Evolutionary conservation across 345 rosid species (phyloP).

Genomic region (Salix exigua): DNA sequence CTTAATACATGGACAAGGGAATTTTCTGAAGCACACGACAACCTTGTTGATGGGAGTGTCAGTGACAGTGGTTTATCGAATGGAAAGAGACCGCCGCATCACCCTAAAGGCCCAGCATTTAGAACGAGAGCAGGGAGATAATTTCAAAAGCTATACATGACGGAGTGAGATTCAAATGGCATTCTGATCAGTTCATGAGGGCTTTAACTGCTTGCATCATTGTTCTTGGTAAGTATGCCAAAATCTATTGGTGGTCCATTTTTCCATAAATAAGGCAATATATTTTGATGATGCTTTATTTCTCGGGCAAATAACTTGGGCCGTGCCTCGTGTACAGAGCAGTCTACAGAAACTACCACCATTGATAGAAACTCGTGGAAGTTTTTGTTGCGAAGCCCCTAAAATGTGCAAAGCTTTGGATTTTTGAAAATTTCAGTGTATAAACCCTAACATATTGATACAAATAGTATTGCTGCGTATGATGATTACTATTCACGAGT

Average conservation of each 20-base stretch:
- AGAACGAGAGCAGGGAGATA: no score
- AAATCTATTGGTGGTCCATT: background rate
- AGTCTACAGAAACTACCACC: no score
- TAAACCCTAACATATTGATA: no score
- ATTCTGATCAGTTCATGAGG: no score
- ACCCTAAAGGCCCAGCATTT: slow-evolving; percentile 35
- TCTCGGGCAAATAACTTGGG: slow-evolving; percentile 9
- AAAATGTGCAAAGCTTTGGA: no score
- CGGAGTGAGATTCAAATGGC: background rate
- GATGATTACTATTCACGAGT: no score
- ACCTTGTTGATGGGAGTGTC: slow-evolving; percentile 62
- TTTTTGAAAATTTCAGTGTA: no score
- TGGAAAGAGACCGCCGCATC: slow-evolving; percentile 47
- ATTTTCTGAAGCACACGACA: slow-evolving; percentile 74
- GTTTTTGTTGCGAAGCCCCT: no score
- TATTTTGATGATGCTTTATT: background rate
- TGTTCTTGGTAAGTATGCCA: slow-evolving; percentile 12
- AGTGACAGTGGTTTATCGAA: slow-evolving; percentile 80
- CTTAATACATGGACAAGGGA: slow-evolving; percentile 69
- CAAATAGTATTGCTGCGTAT: no score
- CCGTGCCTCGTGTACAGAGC: no score
- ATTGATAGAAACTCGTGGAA: no score
- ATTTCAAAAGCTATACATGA: background rate
- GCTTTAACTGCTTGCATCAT: no score
- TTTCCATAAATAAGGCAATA: background rate